Percentiles rank a stretch among this genome's conserved stretches.
phyloP scores from a whole-genome alignment of 2,329 filamentous ascomycete genomes.

The Neonectria faginata region DNA sequence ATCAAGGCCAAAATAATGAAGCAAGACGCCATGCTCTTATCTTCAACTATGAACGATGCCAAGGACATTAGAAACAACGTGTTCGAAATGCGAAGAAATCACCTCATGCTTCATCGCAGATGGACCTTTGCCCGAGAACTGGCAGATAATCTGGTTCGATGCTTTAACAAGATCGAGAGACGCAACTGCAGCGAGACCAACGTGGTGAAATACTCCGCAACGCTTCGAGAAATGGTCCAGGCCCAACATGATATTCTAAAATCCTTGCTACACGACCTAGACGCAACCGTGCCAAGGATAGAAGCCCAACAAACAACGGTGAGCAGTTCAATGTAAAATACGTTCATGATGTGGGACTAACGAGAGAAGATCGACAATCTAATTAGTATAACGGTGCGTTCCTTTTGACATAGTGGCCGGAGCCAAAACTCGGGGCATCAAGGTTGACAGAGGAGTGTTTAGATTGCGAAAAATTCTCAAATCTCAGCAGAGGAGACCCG shows the following conservation, averaged over 20 bases:
- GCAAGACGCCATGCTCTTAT: neutral
- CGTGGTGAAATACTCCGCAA: neutral
- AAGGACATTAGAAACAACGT: neutral
- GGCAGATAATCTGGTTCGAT: slow-evolving; percentile 1
- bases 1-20: slow-evolving; percentile 5
- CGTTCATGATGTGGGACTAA: neutral
- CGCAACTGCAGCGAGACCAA: neutral
- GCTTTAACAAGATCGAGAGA: slow-evolving; percentile 1
- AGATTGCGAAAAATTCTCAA: slow-evolving; percentile 5
- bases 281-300: slow-evolving; percentile 2
- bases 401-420: too few relatives aligned
- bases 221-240: neutral
- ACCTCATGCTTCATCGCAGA: slow-evolving; percentile 6
- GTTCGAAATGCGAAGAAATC: neutral
- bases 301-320: slow-evolving; percentile 6
- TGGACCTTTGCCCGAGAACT: slow-evolving; percentile 5
- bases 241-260: neutral
- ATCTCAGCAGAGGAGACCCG: slow-evolving; percentile 1
- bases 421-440: neutral
- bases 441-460: neutral
- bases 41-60: neutral
- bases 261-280: neutral
- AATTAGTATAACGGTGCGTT: slow-evolving; percentile 5
- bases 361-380: neutral
- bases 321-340: neutral